Base-by-base conservation (phyloP, 768 basidiomycete genomes). In the Podaxis sp. region DNA sequence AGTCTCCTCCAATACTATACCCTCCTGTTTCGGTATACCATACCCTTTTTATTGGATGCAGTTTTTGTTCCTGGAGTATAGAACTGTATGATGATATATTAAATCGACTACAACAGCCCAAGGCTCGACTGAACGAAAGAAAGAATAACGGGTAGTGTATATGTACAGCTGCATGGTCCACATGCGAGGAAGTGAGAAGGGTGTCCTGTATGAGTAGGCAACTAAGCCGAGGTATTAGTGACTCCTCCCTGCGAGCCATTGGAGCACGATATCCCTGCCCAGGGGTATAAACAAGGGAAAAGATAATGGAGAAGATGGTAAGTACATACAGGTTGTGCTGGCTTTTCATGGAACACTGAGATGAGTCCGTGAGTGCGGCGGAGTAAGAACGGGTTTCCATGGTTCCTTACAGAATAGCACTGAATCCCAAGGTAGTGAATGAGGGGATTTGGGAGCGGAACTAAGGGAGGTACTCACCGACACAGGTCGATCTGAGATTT, bases 341-440 rank as follows among this genome's bases (percentile, higher is more conserved):
- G 70, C 88, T 95, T 75, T 95, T 96, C 90, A 96, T 96, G 2
- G 94, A 97, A 73, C 95, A 96, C 95, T 97, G 68, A 0, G 53
- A 52, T 24, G 39, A 63, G 63, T 56, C 28, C 54, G 52, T 38
- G 49, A 58, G 24, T 46, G 44, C 26, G 40, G 54, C 11, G 42
- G 46, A 33, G 52, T 51, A 39, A 39, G 36, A 56, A n/a, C 11
- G 24, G 48, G 46, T 11, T 42, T 24, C 57, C 8, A 46, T 33
- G 24, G 30, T 9, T 4, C 68, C 86, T 63, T 75, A 92, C 91
- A 66, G 91, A 93, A 71, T 93, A 93, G 68, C 91, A 93, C 90
- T 93, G 63, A 15, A 60, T 15, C 24, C 51, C 36, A 42, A 52
- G 48, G 36, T 9, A 48, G 28, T 30, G 38, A 64, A 17, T 59